Conservation (phyloP, 306 rosid species). For the Inga oerstediana region DNA sequence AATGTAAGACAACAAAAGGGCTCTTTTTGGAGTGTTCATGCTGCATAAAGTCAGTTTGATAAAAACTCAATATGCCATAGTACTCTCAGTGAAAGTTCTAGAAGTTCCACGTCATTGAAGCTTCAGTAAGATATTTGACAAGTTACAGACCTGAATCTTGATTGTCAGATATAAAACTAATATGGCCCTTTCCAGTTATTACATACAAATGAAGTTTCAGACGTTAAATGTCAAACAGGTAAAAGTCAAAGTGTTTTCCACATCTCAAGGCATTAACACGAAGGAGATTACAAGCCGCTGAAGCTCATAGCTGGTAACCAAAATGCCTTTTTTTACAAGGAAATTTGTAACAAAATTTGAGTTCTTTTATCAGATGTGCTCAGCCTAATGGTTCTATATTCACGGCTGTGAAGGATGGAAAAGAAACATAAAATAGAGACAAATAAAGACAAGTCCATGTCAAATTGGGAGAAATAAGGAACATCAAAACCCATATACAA, state of each 20-base stretch:
- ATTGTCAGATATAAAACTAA: not conserved
- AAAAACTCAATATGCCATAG: constrained; percentile 27
- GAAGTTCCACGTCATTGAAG: constrained; percentile 1
- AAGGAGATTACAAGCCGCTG: not conserved
- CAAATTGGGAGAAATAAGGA: not conserved
- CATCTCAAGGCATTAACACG: not conserved
- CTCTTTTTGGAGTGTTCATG: not conserved
- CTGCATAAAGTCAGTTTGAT: not conserved
- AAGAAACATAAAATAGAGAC: not conserved
- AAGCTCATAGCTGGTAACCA: not conserved
- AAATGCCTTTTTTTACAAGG: not conserved
- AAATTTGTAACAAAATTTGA: not conserved
- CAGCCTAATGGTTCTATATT: not conserved
- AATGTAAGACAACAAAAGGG: not conserved
- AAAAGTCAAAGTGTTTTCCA: not conserved
- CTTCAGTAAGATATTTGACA: not conserved
- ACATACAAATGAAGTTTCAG: constrained; percentile 4
- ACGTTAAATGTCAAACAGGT: not conserved
- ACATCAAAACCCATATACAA: not conserved
- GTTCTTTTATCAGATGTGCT: not conserved
- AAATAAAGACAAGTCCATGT: not conserved
- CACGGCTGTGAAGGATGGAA: not conserved
- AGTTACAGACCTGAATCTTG: not conserved
- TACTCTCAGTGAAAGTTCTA: constrained; percentile 9
- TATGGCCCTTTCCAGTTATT: not conserved